Conservation (phyloP, 495 filamentous ascomycete species). For the Wilcoxina mikolae region DNA sequence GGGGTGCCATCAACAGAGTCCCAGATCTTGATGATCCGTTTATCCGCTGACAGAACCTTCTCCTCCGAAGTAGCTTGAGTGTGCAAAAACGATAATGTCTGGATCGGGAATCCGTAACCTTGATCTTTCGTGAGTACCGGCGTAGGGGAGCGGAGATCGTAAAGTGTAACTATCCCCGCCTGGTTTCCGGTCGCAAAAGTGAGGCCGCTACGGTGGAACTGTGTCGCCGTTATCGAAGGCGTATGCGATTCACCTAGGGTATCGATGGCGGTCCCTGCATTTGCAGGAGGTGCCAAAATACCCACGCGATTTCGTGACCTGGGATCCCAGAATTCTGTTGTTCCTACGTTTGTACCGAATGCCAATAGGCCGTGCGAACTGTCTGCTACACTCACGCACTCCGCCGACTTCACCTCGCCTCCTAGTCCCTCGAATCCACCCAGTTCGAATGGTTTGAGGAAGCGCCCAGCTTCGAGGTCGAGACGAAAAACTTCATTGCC, state of each 20-base stretch:
- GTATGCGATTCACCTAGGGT: constrained; percentile 26
- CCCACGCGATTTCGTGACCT: constrained; percentile 69
- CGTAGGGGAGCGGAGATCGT: constrained; percentile 77
- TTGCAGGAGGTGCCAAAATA: constrained; percentile 39
- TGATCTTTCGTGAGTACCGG: constrained; percentile 85
- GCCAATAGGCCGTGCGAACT: constrained; percentile 80
- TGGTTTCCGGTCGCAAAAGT: constrained; percentile 79
- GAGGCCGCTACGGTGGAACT: constrained; percentile 74
- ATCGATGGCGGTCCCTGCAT: constrained; percentile 9
- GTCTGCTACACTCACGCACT: constrained; percentile 77
- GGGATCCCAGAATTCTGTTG: constrained; percentile 91
- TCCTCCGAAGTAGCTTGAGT: constrained; percentile 46
- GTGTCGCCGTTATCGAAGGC: constrained; percentile 55
- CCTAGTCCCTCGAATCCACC: constrained; percentile 37
- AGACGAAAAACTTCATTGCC: constrained; percentile 86
- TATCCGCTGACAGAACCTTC: constrained; percentile 83
- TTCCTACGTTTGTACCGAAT: constrained; percentile 90
- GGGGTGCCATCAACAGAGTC: constrained; percentile 63
- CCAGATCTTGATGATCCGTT: constrained; percentile 95
- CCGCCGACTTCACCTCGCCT: constrained; percentile 64
- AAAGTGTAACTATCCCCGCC: constrained; percentile 75
- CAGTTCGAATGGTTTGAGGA: constrained; percentile 56
- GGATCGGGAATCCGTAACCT: constrained; percentile 87
- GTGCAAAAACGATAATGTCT: constrained; percentile 70
- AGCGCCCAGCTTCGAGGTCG: constrained; percentile 79